phyloP scores from a whole-genome alignment of 371 early-diverging fungal species.

The Vairimorpha necatrix region DNA sequence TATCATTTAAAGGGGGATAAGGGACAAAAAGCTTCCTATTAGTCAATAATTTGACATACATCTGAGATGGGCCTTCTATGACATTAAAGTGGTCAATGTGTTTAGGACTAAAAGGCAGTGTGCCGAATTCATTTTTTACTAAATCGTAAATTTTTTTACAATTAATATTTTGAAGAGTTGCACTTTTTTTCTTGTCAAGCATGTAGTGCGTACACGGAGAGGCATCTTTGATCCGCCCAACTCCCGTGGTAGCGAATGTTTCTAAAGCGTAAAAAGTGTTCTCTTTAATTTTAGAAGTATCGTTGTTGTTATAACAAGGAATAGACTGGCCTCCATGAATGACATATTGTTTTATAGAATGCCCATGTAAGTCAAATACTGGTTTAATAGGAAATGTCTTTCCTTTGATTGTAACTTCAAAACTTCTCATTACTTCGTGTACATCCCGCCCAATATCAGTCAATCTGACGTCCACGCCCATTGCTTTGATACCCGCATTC shows the following conservation, averaged over 20 bases:
- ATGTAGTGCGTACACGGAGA: slow-evolving; percentile 90
- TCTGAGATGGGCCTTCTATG: slow-evolving; percentile 69
- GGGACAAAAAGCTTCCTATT: slow-evolving; percentile 76
- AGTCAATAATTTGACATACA: slow-evolving; percentile 77
- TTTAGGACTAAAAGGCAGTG: slow-evolving; percentile 91
- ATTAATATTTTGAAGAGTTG: slow-evolving; percentile 65
- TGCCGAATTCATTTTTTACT: slow-evolving; percentile 84
- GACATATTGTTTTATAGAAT: slow-evolving; percentile 83
- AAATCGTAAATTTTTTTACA: slow-evolving; percentile 76
- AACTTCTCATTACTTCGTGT: slow-evolving; percentile 92
- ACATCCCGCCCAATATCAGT: slow-evolving; percentile 93
- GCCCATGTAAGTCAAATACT: slow-evolving; percentile 92
- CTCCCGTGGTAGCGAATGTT: slow-evolving; percentile 96
- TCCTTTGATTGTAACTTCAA: slow-evolving; percentile 87
- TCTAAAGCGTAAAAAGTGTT: slow-evolving; percentile 94
- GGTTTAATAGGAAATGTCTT: slow-evolving; percentile 78
- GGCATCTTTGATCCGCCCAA: slow-evolving; percentile 81
- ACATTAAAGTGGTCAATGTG: slow-evolving; percentile 85
- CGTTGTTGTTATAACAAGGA: slow-evolving; percentile 81
- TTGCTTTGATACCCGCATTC: slow-evolving; percentile 83
- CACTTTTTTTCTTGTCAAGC: slow-evolving; percentile 60
- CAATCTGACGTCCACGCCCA: slow-evolving; percentile 89
- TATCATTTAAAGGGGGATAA: slow-evolving; percentile 88
- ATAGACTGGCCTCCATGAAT: slow-evolving; percentile 94
- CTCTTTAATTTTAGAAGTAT: slow-evolving; percentile 86